Percentiles rank a stretch among this genome's conserved stretches.
These are phyloP conservation scores for Salix brachista DNA, from an alignment of 345 rosid genomes.

Conservation along the genomic window DNA sequence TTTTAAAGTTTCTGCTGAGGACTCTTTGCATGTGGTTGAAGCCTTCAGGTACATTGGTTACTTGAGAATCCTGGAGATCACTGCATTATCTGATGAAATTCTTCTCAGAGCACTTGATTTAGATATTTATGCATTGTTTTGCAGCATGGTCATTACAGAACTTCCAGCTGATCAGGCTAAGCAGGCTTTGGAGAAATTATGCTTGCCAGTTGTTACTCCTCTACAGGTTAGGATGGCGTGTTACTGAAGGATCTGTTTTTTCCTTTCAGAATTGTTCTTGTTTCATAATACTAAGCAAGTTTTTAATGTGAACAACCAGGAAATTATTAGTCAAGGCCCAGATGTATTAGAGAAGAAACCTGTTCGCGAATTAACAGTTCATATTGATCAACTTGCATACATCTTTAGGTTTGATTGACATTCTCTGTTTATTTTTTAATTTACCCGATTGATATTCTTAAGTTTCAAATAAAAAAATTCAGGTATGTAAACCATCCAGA, in stretches of 20 bases:
- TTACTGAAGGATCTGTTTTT: not conserved
- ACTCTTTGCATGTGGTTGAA: constrained; percentile 86
- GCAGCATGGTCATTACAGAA: constrained; percentile 93
- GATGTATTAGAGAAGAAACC: constrained; percentile 82
- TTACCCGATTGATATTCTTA: constrained; percentile 11
- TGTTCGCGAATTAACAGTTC: constrained; percentile 85
- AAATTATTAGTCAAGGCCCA: constrained; percentile 60
- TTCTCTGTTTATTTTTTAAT: constrained; percentile 2
- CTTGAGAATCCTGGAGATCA: constrained; percentile 6
- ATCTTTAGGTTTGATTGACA: constrained; percentile 70
- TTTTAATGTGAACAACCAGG: constrained; percentile 44
- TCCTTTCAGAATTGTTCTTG: constrained; percentile 1
- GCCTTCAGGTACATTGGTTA: constrained; percentile 66
- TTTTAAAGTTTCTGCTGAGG: constrained; percentile 86
- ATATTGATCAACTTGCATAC: constrained; percentile 93
- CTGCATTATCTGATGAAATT: constrained; percentile 12
- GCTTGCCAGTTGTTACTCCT: constrained; percentile 78
- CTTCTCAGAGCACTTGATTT: constrained; percentile 10
- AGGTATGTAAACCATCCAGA: constrained; percentile 95
- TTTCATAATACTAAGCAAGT: constrained; percentile 14
- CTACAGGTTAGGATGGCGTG: constrained; percentile 59
- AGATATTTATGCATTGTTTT: constrained; percentile 22
- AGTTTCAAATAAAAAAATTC: constrained; percentile 23
- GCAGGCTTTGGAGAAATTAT: constrained; percentile 75
- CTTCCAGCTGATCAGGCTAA: constrained; percentile 85